Evolutionary conservation across 2,329 filamentous ascomycete species (phyloP).

Genomic region (Sporothrix globosa): DNA sequence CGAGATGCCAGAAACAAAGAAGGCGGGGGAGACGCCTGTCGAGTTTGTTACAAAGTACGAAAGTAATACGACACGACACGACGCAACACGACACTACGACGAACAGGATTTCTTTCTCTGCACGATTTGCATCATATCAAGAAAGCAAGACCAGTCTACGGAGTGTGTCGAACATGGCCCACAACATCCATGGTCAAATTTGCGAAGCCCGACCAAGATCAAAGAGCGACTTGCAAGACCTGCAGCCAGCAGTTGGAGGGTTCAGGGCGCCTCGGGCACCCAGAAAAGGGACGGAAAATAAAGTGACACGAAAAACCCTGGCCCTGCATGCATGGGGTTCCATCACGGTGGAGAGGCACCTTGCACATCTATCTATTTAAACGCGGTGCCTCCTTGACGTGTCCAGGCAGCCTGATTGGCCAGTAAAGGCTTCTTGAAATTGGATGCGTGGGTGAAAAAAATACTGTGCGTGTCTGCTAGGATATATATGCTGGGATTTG

Average conservation of each 20-base stretch:
- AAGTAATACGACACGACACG: neutral
- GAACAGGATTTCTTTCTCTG: neutral
- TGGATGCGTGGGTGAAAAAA: neutral
- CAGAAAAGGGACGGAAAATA: slow-evolving; percentile 4
- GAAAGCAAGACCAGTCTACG: neutral
- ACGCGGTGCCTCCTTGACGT: slow-evolving; percentile 16
- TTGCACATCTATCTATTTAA: neutral
- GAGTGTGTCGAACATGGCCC: neutral
- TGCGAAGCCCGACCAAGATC: neutral
- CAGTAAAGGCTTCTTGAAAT: slow-evolving; percentile 15
- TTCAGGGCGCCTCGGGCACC: neutral
- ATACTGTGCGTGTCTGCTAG: slow-evolving; percentile 8
- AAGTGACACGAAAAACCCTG: slow-evolving; percentile 15
- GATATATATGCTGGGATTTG: neutral
- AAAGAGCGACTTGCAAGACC: too few relatives aligned
- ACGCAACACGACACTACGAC: neutral
- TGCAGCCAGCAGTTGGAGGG: neutral
- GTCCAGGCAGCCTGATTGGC: slow-evolving; percentile 22
- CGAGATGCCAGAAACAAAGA: neutral
- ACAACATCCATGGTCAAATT: neutral
- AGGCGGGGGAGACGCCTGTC: slow-evolving; percentile 8
- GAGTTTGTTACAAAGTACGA: neutral
- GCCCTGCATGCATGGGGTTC: slow-evolving; percentile 9
- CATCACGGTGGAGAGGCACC: neutral
- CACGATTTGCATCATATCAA: neutral